These are phyloP conservation scores for Teunomyces kruisii DNA, from an alignment of 805 yeast genomes.

Conservation along the genomic window DNA sequence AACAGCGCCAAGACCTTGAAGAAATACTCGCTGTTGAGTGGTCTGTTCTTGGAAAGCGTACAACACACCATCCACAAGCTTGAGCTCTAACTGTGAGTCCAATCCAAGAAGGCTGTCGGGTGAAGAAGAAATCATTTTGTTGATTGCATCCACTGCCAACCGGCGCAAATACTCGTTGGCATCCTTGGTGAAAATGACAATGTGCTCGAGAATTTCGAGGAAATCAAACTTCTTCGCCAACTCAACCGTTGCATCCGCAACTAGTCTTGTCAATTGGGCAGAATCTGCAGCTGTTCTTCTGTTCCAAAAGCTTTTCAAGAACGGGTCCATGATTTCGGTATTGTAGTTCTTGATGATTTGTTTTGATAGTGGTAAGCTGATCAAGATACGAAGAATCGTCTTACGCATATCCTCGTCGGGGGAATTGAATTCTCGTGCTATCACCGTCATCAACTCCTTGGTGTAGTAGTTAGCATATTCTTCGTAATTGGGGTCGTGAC, in stretches of 20 bases:
- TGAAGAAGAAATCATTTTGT: slow-evolving; percentile 47
- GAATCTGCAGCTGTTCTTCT: slow-evolving; percentile 74
- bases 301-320: slow-evolving; percentile 76
- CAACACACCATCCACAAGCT: slow-evolving; percentile 76
- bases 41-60: slow-evolving; percentile 81
- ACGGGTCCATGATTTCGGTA: slow-evolving; percentile 55
- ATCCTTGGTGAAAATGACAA: slow-evolving; percentile 67
- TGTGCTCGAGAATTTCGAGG: slow-evolving; percentile 53
- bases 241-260: slow-evolving; percentile 68
- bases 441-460: slow-evolving; percentile 63
- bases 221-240: slow-evolving; percentile 70
- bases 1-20: slow-evolving; percentile 65
- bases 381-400: slow-evolving; percentile 67
- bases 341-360: slow-evolving; percentile 52
- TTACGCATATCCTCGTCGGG: slow-evolving; percentile 88
- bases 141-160: slow-evolving; percentile 74
- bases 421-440: slow-evolving; percentile 69
- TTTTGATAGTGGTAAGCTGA: slow-evolving; percentile 61
- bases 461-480: slow-evolving; percentile 81
- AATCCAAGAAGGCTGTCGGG: slow-evolving; percentile 48
- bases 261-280: slow-evolving; percentile 51
- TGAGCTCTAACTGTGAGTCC: slow-evolving; percentile 58
- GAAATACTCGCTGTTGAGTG: slow-evolving; percentile 50
- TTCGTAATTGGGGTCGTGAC: slow-evolving; percentile 44
- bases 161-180: slow-evolving; percentile 76